Conservation (phyloP, 345 rosid genomes). For the Salix purpurea region DNA sequence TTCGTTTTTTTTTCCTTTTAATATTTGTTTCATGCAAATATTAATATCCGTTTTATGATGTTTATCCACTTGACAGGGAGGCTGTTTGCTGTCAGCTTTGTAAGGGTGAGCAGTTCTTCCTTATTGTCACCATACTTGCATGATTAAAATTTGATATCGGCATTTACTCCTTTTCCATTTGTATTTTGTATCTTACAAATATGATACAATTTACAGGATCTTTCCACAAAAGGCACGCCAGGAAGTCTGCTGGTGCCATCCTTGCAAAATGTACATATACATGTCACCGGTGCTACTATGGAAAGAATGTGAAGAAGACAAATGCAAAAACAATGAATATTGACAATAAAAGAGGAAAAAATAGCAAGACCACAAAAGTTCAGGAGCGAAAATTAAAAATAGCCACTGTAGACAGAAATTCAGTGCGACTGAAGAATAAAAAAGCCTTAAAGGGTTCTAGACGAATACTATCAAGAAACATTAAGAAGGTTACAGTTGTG, state of each 20-base stretch:
- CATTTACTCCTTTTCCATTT: conserved; percentile 5
- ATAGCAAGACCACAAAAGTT: conserved; percentile 35
- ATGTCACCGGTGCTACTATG: conserved; percentile 60
- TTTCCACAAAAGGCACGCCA: conserved; percentile 77
- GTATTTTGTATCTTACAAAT: not conserved
- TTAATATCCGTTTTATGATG: conserved; percentile 4
- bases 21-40: not conserved
- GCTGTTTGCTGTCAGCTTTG: conserved; percentile 80
- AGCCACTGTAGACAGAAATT: conserved; percentile 27
- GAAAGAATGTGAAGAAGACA: conserved; percentile 36
- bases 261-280: conserved; percentile 39
- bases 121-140: not conserved
- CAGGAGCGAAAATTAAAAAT: conserved; percentile 38
- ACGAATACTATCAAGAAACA: conserved; percentile 28
- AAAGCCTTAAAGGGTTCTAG: conserved; percentile 14
- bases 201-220: conserved; percentile 49
- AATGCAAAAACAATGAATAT: conserved; percentile 28
- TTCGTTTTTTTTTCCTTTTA: not conserved
- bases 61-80: conserved; percentile 54
- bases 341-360: conserved; percentile 32
- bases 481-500: conserved; percentile 47
- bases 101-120: conserved; percentile 49
- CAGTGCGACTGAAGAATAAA: conserved; percentile 24
- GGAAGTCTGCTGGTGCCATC: conserved; percentile 49
- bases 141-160: not conserved